Evolutionary conservation across 1,139 yeast genomes (phyloP), one percentile per base, ranked within the genome.

Genomic region (Yamadazyma dendronema): DNA sequence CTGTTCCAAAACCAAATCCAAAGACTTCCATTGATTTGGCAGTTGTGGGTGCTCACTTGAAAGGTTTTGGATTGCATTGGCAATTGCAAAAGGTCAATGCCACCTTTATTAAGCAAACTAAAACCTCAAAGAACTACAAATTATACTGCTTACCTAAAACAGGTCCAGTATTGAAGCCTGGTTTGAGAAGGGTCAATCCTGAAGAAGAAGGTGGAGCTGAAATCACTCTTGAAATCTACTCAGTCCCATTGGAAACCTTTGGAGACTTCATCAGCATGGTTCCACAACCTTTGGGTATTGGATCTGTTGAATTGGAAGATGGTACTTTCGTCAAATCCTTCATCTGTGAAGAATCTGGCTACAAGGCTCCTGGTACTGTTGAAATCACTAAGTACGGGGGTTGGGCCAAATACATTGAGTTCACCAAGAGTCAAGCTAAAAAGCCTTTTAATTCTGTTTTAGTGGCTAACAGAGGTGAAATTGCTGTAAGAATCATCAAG

Each of bases 391-490:
- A 70, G 30, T 84, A 66, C 56, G 97, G 97, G 30, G 96, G 97
- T 9, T 92, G 96, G 92, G 81, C 82, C 57, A 67, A 72, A 7
- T 88, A 85, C 62, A 73, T 84, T 32, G 73, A 67, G 6, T 61
- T 57, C 42, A 61, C 58, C 40, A 42, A 49, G 2, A 27, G 49
- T n/a, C 52, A 52, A 30, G 34, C 36, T 31, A 52, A 53, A 31
- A 79, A 76, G 58, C 95, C 92, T 0, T 90, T 90, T 62, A 73
- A 81, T 31, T 78, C 86, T 10, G 96, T 92, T 11, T 72, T 92
- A 43, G 95, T 92, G 39, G 97, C 98, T 26, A 92, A 92, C 67
- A 79, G 98, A 65, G 98, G 98, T 58, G 98, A 92, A 65, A 92
- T 92, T 54, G 97, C 98, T 3, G 97, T 89, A 25, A 74, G 98